phyloP scores from a whole-genome alignment of 257 asterid genomes.

The Datura wrightii region DNA sequence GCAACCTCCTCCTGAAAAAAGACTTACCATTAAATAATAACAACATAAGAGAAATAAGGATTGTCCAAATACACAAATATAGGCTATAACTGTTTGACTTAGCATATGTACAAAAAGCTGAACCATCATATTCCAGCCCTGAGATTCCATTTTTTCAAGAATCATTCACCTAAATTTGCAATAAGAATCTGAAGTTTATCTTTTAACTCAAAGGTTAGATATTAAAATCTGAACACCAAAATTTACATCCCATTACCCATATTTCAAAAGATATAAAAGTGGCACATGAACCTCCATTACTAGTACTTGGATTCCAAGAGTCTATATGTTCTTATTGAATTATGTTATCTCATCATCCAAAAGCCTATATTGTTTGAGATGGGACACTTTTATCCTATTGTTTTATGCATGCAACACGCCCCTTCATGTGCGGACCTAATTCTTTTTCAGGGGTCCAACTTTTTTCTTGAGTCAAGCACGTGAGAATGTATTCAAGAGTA shows the following conservation, averaged over 20 bases:
- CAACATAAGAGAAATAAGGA: background rate
- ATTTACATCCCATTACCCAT: conserved; percentile 25
- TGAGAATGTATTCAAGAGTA: background rate
- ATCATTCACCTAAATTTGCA: conserved; percentile 30
- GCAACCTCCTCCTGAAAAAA: conserved; percentile 79
- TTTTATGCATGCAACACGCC: conserved; percentile 5
- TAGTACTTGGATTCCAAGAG: background rate
- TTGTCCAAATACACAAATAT: background rate
- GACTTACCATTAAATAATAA: conserved; percentile 26
- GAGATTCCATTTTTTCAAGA: conserved; percentile 18
- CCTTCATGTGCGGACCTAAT: background rate
- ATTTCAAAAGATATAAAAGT: background rate
- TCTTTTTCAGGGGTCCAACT: background rate
- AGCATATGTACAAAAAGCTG: background rate
- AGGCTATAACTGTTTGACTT: conserved; percentile 20
- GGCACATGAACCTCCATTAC: conserved; percentile 5
- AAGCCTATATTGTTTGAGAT: conserved; percentile 14
- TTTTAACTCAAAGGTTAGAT: background rate
- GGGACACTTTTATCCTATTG: conserved; percentile 14
- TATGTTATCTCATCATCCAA: conserved; percentile 18
- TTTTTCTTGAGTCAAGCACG: conserved; percentile 18
- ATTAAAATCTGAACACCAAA: conserved; percentile 7
- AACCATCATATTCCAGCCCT: conserved; percentile 17
- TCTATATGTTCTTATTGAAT: background rate
- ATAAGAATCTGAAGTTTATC: conserved; percentile 20